Base-by-base conservation (phyloP, 352 stramenopile genomes). In the Phytophthora sansomeana region DNA sequence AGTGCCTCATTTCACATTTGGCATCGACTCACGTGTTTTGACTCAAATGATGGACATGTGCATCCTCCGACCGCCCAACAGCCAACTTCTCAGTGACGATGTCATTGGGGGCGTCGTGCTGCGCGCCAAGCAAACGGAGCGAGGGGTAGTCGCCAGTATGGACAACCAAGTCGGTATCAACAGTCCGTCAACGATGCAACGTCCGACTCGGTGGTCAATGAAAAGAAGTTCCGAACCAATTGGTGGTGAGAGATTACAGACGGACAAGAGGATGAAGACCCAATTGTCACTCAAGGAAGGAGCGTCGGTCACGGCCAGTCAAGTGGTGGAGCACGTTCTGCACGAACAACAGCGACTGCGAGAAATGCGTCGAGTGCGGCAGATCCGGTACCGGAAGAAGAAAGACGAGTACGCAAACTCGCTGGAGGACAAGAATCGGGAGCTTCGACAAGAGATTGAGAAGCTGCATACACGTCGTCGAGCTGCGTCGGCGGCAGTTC, bases 351-450 rank as follows among this genome's bases (percentile, higher is more conserved):
- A 24, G 42, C 42, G 42, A 14, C 10, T 32, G 2, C 42, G 42
- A 29, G 42, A 48, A 29, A 26, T 48, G 42, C 56, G 56, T 5
- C 56, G 56, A 1, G 24, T 49, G 33, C 46, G 35, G 13, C 56
- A 63, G 35, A 50, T 63, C 26, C 56, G 56, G 6, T 63, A 63
- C 56, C 43, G 44, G 10, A 63, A 50, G 44, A 57, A 63, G 35
- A 63, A 63, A n/a, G 21, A 63, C 9, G 19, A 43, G 24, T 57
- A 63, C 17, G 36, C 16, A 16, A 11, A 21, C 19, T 48, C 44
- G 16, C 7, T 56, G 16, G 56, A 63, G 41, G 26, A 21, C 0
- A 35, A 49, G 36, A 39, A 35, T 2, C 46, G 29, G 21, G 16
- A n/a, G 9, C 33, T 63, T 6, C 33, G 33, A 19, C 26, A 41